These are phyloP conservation scores for Exophiala lecanii-corni DNA, from an alignment of 2,329 filamentous ascomycete genomes.

Conservation along the genomic window DNA sequence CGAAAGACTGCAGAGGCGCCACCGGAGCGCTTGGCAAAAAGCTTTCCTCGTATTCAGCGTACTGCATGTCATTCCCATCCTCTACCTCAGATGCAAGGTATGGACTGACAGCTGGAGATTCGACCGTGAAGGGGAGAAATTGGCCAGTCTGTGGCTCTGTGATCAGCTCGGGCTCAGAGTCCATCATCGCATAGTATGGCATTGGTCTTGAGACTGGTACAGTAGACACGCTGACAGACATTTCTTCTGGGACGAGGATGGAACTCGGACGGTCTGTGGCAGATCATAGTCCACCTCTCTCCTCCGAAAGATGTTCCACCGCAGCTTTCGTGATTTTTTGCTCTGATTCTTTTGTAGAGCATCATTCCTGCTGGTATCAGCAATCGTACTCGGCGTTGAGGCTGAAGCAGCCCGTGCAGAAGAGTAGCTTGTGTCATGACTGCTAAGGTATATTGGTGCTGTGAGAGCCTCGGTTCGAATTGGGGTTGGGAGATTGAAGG, in stretches of 20 bases:
- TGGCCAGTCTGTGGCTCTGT: slow-evolving; percentile 44
- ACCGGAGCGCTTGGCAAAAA: slow-evolving; percentile 12
- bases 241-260: slow-evolving; percentile 30
- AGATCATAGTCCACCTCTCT: slow-evolving; percentile 19
- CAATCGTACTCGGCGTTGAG: slow-evolving; percentile 16
- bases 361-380: slow-evolving; percentile 15
- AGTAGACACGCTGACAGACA: slow-evolving; percentile 38
- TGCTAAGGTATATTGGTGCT: slow-evolving; percentile 17
- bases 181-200: slow-evolving; percentile 56
- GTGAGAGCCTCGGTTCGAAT: slow-evolving; percentile 21
- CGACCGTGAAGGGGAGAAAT: slow-evolving; percentile 39
- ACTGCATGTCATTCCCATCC: slow-evolving; percentile 19
- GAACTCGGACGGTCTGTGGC: slow-evolving; percentile 8
- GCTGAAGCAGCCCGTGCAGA: slow-evolving; percentile 17
- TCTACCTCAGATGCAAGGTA: slow-evolving; percentile 8
- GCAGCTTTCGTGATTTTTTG: slow-evolving; percentile 27
- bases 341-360: slow-evolving; percentile 12
- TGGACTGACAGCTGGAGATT: slow-evolving; percentile 16
- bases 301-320: slow-evolving; percentile 59
- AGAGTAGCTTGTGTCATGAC: slow-evolving; percentile 22
- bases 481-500: slow-evolving; percentile 21
- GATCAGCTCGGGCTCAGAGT: slow-evolving; percentile 38
- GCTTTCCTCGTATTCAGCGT: slow-evolving; percentile 4
- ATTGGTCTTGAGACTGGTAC: slow-evolving; percentile 40
- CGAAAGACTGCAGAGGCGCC: slow-evolving; percentile 10